Evolutionary conservation across 495 filamentous ascomycete genomes (phyloP).

Genomic region (Trichoderma gamsii): DNA sequence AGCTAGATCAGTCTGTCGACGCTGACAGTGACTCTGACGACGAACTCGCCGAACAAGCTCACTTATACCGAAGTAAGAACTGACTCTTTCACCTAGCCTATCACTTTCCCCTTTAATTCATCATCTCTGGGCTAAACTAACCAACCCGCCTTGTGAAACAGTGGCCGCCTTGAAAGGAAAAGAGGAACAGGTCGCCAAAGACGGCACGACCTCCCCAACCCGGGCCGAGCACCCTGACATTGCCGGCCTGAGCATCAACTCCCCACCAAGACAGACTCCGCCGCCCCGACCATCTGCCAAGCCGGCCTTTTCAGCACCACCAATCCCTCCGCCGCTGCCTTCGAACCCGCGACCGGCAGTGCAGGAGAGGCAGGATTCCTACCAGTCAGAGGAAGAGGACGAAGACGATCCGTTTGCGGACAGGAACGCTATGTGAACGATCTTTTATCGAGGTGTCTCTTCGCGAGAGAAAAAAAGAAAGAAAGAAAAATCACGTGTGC

Average conservation of each 20-base stretch:
- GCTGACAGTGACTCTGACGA: conserved; percentile 93
- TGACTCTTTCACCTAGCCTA: not conserved
- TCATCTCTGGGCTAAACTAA: not conserved
- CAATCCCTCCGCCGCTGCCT: conserved; percentile 17
- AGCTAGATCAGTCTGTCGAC: conserved; percentile 90
- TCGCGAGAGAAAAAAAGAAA: not conserved
- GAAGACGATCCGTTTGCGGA: conserved; percentile 77
- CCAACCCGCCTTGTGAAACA: conserved; percentile 18
- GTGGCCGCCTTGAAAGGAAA: conserved; percentile 47
- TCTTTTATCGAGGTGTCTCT: not conserved
- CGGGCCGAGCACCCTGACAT: conserved; percentile 29
- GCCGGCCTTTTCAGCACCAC: conserved; percentile 19
- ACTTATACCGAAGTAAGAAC: conserved; percentile 45
- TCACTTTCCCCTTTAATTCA: not conserved
- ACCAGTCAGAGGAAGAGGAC: conserved; percentile 43
- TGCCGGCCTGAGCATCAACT: conserved; percentile 33
- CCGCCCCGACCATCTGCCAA: conserved; percentile 42
- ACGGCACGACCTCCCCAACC: conserved; percentile 25
- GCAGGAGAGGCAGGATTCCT: not conserved
- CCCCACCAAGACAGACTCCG: conserved; percentile 32
- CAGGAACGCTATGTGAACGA: conserved; percentile 58
- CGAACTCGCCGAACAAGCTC: conserved; percentile 51
- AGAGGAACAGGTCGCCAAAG: conserved; percentile 33
- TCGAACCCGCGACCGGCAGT: conserved; percentile 29
- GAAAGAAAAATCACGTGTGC: no score